Evolutionary conservation across 345 rosid species (phyloP).

Genomic region (Citrus reticulata): DNA sequence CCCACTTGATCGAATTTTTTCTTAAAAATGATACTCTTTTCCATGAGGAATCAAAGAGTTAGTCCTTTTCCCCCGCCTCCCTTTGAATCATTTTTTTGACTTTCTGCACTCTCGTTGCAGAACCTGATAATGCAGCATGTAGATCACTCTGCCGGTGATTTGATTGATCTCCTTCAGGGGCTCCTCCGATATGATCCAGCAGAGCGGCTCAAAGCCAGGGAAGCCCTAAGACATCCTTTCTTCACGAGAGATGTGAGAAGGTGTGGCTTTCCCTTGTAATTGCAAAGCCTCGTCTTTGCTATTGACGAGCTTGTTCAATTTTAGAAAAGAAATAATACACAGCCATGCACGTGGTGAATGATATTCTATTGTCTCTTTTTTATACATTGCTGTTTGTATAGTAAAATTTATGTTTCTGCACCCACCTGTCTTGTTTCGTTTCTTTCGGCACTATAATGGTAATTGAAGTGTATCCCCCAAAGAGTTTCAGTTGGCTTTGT

Average conservation of each 20-base stretch:
- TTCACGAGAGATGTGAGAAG: conserved; percentile 55
- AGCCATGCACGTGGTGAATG: background rate
- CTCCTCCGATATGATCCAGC: conserved; percentile 65
- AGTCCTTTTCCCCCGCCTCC: background rate
- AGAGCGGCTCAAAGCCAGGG: conserved; percentile 60
- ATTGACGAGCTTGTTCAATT: background rate
- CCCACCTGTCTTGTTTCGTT: background rate
- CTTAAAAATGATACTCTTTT: background rate
- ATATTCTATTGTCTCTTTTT: background rate
- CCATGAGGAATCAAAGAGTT: background rate
- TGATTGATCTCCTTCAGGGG: conserved; percentile 72
- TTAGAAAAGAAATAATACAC: conserved; percentile 5
- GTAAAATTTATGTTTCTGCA: conserved; percentile 7
- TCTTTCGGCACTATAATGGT: background rate
- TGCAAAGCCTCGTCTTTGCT: background rate
- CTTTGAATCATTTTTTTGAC: background rate
- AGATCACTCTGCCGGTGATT: conserved; percentile 75
- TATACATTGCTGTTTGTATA: conserved; percentile 12
- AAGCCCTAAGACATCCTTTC: conserved; percentile 70
- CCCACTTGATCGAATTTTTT: background rate
- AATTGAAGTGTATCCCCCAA: conserved; percentile 13
- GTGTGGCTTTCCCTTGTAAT: conserved; percentile 31
- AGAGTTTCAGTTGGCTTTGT: conserved; percentile 3
- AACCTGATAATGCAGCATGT: conserved; percentile 79
- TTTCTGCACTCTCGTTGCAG: conserved; percentile 26